Conservation (phyloP, 139 green algal genomes). For the Chlamydomonas applanata region DNA sequence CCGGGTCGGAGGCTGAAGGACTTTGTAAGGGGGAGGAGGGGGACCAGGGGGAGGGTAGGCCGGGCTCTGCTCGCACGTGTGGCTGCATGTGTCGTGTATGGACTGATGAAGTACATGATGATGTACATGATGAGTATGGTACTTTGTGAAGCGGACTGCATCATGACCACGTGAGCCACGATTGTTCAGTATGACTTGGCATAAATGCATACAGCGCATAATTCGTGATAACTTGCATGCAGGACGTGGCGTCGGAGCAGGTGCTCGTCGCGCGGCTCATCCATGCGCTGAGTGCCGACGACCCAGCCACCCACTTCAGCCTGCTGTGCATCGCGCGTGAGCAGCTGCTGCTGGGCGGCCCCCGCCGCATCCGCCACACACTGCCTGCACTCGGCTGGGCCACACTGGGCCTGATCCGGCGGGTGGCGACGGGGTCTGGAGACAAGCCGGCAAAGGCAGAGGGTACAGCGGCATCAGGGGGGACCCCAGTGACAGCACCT, state of each 20-base stretch:
- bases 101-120: no score
- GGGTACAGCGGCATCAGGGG: neutral
- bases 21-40: no score
- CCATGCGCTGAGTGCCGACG: slow-evolving; percentile 64
- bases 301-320: slow-evolving; percentile 61
- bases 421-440: slow-evolving; percentile 28
- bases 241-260: slow-evolving; percentile 90
- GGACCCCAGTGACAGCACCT: neutral
- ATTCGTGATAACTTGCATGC: no score
- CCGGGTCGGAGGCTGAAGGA: no score
- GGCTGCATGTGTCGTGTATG: no score
- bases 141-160: no score
- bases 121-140: no score
- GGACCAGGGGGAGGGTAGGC: no score
- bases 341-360: slow-evolving; percentile 66
- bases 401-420: slow-evolving; percentile 54
- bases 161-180: no score
- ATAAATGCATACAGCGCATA: no score
- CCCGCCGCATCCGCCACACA: slow-evolving; percentile 69
- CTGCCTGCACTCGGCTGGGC: slow-evolving; percentile 78
- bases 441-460: neutral
- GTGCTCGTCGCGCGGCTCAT: slow-evolving; percentile 86
- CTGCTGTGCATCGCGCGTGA: slow-evolving; percentile 65
- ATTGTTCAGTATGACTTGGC: no score
- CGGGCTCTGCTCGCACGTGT: no score